Evolutionary conservation across 2,329 filamentous ascomycete species (phyloP), one percentile per base, ranked within the genome.

Genomic region (Curvularia eragrostidis): DNA sequence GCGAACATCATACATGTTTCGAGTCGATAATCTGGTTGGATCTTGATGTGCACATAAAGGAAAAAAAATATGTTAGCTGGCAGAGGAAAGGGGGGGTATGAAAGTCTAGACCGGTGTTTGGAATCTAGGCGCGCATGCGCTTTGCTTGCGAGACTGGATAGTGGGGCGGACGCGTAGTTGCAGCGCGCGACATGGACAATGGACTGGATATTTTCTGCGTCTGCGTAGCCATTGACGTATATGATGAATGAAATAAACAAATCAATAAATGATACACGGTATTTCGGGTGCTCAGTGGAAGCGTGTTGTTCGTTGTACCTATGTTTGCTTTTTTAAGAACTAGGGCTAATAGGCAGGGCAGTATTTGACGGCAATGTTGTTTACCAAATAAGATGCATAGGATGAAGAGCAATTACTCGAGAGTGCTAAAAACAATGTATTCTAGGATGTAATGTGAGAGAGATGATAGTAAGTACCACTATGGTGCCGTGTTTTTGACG

Each of bases 51-150:
- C 30, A 61, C 60, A 30, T 12, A 30, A 30, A 5, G 58, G 68
- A 65, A 30, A 30, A 5, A 59, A 68, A 65, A 63, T 56, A 64
- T 65, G 70, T 70, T 66, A 64, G 67, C 55, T 43, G 66, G 65
- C 58, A 65, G 66, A 15, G 57, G 50, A 60, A 53, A 57, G 28
- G 19, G 61, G 67, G 58, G n/a, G n/a, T n/a, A n/a, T n/a, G n/a
- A n/a, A n/a, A n/a, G n/a, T n/a, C n/a, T n/a, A n/a, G n/a, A n/a
- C n/a, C n/a, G n/a, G n/a, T n/a, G 50, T 58, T 52, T 24, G 43
- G 55, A 68, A 70, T 70, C 67, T 70, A 59, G 69, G 69, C 67
- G 66, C 53, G 59, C 58, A 21, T 18, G n/a, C 23, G 13, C 59
- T 62, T 47, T 13, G 48, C 42, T 49, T 19, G 44, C 39, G 58